These are phyloP conservation scores for Paraphoma sp. DNA, from an alignment of 2,329 filamentous ascomycete species.

Conservation along the genomic window DNA sequence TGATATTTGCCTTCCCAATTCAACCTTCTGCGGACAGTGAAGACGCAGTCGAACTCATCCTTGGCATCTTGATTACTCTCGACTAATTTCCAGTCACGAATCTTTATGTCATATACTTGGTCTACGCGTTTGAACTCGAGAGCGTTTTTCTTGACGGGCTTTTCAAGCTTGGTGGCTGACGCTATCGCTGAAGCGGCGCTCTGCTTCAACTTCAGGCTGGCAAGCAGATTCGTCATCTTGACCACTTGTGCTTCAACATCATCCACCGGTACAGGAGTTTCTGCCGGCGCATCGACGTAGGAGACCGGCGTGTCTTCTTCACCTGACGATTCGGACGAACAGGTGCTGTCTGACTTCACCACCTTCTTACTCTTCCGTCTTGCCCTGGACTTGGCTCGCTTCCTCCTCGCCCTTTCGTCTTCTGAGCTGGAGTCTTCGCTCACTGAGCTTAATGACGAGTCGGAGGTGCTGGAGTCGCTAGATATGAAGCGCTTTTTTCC, in stretches of 20 bases:
- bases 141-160: constrained; percentile 44
- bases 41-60: constrained; percentile 75
- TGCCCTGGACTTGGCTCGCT: constrained; percentile 23
- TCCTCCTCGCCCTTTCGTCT: constrained; percentile 22
- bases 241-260: constrained; percentile 22
- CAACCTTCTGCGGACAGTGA: constrained; percentile 83
- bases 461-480: constrained; percentile 22
- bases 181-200: constrained; percentile 16
- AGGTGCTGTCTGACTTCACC: constrained; percentile 10
- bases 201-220: constrained; percentile 23
- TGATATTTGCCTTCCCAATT: constrained; percentile 84
- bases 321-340: constrained; percentile 11
- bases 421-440: constrained; percentile 22
- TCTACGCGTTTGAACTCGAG: constrained; percentile 75
- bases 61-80: constrained; percentile 70
- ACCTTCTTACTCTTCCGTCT: constrained; percentile 25
- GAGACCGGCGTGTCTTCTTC: constrained; percentile 13
- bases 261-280: constrained; percentile 10
- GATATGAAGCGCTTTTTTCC: constrained; percentile 19
- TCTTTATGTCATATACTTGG: constrained; percentile 60
- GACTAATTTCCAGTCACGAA: constrained; percentile 67
- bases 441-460: constrained; percentile 17
- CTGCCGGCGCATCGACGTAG: constrained; percentile 4
- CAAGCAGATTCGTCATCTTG: constrained; percentile 17
- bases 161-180: constrained; percentile 18